Evolutionary conservation across 2,329 filamentous ascomycete genomes (phyloP).

Genomic region (Leptographium radiaticola): DNA sequence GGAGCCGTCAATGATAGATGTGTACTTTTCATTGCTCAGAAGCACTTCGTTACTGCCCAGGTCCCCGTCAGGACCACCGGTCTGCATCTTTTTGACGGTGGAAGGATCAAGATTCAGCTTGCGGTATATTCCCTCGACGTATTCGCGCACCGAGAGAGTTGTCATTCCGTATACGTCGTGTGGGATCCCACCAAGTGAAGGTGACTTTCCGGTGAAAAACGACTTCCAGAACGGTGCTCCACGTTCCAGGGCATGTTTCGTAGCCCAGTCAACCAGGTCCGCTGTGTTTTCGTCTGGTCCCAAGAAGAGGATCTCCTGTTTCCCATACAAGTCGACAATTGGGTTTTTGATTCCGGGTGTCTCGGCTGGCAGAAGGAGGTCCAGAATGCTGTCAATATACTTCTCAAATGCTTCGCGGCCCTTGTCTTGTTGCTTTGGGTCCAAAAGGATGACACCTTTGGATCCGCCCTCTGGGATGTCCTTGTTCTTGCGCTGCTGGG

Average conservation of each 20-base stretch:
- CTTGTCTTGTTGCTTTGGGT: slow-evolving; percentile 89
- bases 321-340: slow-evolving; percentile 87
- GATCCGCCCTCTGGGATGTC: slow-evolving; percentile 97
- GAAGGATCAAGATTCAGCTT: slow-evolving; percentile 83
- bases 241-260: slow-evolving; percentile 74
- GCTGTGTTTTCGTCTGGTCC: slow-evolving; percentile 98
- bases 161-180: slow-evolving; percentile 98
- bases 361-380: slow-evolving; percentile 76
- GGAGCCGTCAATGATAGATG: slow-evolving; percentile 86
- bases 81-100: slow-evolving; percentile 86
- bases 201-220: slow-evolving; percentile 98
- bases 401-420: slow-evolving; percentile 91
- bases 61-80: slow-evolving; percentile 91
- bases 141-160: slow-evolving; percentile 89
- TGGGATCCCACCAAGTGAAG: slow-evolving; percentile 88
- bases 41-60: slow-evolving; percentile 96
- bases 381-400: slow-evolving; percentile 97
- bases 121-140: slow-evolving; percentile 91
- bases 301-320: slow-evolving; percentile 96
- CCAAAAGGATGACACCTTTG: slow-evolving; percentile 92
- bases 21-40: slow-evolving; percentile 91
- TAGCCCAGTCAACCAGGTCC: slow-evolving; percentile 97
- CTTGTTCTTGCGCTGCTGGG: slow-evolving; percentile 99
- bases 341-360: slow-evolving; percentile 98
- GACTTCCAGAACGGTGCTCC: slow-evolving; percentile 99